Percentiles rank a stretch among this genome's conserved stretches.
These are phyloP conservation scores for Colletotrichum shisoi DNA, from an alignment of 2,329 filamentous ascomycete species.

Conservation along the genomic window DNA sequence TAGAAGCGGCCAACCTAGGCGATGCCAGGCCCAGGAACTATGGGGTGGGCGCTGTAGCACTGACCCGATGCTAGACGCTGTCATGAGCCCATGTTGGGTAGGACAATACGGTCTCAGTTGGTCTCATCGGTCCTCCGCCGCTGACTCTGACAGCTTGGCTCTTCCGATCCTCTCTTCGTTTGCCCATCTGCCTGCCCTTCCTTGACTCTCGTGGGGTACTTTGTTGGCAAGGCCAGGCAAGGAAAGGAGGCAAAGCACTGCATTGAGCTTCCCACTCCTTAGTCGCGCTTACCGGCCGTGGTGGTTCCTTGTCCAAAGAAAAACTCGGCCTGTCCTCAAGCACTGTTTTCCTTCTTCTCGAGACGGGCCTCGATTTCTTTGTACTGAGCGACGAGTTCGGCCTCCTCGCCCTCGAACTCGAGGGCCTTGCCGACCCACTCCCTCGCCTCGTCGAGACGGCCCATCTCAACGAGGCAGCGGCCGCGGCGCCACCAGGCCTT, in stretches of 20 bases:
- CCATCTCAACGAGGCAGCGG: constrained; percentile 90
- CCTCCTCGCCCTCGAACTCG: constrained; percentile 80
- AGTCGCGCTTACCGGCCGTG: too few species aligned
- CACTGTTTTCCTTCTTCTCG: constrained; percentile 49
- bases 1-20: not conserved
- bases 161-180: not conserved
- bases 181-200: not conserved
- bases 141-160: not conserved
- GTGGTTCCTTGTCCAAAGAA: too few species aligned
- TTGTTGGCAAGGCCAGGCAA: not conserved
- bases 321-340: constrained; percentile 2
- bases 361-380: constrained; percentile 66
- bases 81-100: not conserved
- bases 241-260: not conserved
- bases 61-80: not conserved
- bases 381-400: constrained; percentile 68
- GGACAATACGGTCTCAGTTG: not conserved
- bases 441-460: constrained; percentile 79
- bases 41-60: not conserved
- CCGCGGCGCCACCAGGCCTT: constrained; percentile 95
- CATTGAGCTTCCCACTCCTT: too few species aligned
- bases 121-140: not conserved
- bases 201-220: constrained; percentile 2
- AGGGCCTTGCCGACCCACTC: constrained; percentile 79
- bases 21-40: not conserved